Base-by-base conservation (phyloP, 768 basidiomycete genomes). In the Suillus subalutaceus region DNA sequence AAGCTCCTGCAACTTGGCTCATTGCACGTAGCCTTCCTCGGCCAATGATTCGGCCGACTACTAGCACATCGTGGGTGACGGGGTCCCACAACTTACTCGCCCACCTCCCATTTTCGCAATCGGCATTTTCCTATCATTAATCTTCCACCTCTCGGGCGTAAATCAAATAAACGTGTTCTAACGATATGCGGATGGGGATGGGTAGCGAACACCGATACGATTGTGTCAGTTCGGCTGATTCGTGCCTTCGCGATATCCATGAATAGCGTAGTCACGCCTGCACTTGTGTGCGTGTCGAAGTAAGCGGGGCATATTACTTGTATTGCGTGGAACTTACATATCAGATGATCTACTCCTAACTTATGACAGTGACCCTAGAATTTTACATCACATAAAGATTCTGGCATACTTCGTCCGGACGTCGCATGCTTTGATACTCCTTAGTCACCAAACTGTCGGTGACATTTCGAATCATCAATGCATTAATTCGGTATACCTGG, bases 151-250 rank as follows among this genome's bases (percentile, higher is more conserved):
- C 18, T 9, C 18, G 26, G 41, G 59, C 40, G 59, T 30, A 43
- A 20, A 60, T 60, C 59, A 60, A 60, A 60, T 43, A 5, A 30
- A 60, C 59, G 7, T 41, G 26, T 43, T 32, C 59, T 60, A 44
- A 60, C 59, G 59, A 43, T 30, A 60, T 43, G 26, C 41, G 59
- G 40, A 30, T 20, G 26, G 40, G 59, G 40, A 30, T 20, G 26
- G 40, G 18, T 30, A 43, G 59, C 40, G 30, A 60, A 60, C 26
- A 18, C 26, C 18, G 41, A 43, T 60, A 44, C 18, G 26, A 60
- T 60, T 2, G 41, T 1, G 40, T 41, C 26, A 59, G 32, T 20
- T 26, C 23, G 26, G 16, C 57, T 9, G 15, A 41, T 23, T 30
- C 58, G 10, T 32, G 59, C 4, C 41, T 60, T 60, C 59, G 26